Percentiles rank a stretch among this genome's conserved stretches.
These are phyloP conservation scores for Flagelloscypha sp. DNA, from an alignment of 768 basidiomycete genomes.

Conservation along the genomic window DNA sequence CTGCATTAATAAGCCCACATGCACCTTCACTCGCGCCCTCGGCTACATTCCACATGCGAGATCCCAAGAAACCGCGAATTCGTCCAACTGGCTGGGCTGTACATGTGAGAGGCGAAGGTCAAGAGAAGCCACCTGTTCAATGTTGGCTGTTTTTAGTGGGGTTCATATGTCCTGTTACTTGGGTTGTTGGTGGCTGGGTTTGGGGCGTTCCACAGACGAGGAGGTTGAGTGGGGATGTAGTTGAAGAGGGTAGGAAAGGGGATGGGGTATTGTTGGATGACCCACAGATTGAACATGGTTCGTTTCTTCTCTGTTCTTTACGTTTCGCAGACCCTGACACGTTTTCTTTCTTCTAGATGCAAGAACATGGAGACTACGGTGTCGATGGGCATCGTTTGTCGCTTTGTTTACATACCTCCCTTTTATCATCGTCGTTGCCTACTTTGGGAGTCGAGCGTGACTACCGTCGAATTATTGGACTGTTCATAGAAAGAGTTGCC, in stretches of 20 bases:
- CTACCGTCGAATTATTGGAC: no score
- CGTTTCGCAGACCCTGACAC: slow-evolving; percentile 1
- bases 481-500: no score
- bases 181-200: slow-evolving; percentile 57
- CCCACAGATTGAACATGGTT: slow-evolving; percentile 73
- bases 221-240: slow-evolving; percentile 42
- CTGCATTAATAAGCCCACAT: slow-evolving; percentile 46
- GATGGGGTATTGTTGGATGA: slow-evolving; percentile 57
- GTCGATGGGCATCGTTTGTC: slow-evolving; percentile 61
- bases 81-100: slow-evolving; percentile 35
- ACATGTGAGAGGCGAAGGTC: slow-evolving; percentile 45
- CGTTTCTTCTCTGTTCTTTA: slow-evolving; percentile 17
- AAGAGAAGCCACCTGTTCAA: slow-evolving; percentile 45
- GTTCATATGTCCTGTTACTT: slow-evolving; percentile 50
- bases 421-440: slow-evolving; percentile 64
- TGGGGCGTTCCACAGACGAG: slow-evolving; percentile 52
- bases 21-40: slow-evolving; percentile 40
- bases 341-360: slow-evolving; percentile 42
- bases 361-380: slow-evolving; percentile 64
- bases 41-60: slow-evolving; percentile 45
- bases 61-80: slow-evolving; percentile 38
- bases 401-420: slow-evolving; percentile 73
- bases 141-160: slow-evolving; percentile 77
- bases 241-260: slow-evolving; percentile 45
- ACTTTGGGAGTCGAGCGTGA: no score